Base-by-base conservation (phyloP, 2,329 filamentous ascomycete genomes). In the Dichotomopilus funicola region DNA sequence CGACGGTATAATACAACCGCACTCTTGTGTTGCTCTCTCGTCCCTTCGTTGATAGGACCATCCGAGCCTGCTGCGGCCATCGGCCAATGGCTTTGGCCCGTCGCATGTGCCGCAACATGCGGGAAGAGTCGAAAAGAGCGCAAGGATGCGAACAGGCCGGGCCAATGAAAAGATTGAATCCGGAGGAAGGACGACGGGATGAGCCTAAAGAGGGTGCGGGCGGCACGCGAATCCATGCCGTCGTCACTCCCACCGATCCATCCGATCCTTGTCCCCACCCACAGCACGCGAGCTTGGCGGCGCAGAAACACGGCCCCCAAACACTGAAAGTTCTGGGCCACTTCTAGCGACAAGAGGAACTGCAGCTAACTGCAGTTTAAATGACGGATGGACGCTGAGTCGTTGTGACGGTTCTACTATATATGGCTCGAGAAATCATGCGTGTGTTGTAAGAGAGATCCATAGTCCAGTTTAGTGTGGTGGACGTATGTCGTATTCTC, bases 181-280 rank as follows among this genome's bases (percentile, higher is more conserved):
- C 57, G 58, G 55, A 58, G 61, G 46, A 55, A 60, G 56, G 61
- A 45, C 53, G 47, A 56, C 65, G 64, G 65, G 65, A 65, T 62
- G 65, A 65, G 65, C 65, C 65, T 66, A 65, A 65, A 63, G 50
- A 59, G 19, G 56, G 53, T 60, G 62, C 62, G 61, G 61, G 60
- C 60, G 61, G 61, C 58, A 64, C 61, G 58, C 58, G 49, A 60
- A 60, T 55, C 59, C 59, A 59, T 64, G 60, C 55, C 59, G 60
- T 55, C 41, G 42, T 55, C 54, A 37, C 49, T 56, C 45, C 51
- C 53, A 57, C 49, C 56, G 56, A 60, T 59, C 58, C 58, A 58
- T 53, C 59, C 55, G 59, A 61, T 59, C 53, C 59, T 53, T 52
- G 54, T 53, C 53, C 38, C 59, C 59, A 59, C 54, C 50, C 54